A percentile compares a stretch with the other conserved stretches of the same genome.
Evolutionary conservation across 257 asterid species (phyloP).

Genomic region (Mentha longifolia): DNA sequence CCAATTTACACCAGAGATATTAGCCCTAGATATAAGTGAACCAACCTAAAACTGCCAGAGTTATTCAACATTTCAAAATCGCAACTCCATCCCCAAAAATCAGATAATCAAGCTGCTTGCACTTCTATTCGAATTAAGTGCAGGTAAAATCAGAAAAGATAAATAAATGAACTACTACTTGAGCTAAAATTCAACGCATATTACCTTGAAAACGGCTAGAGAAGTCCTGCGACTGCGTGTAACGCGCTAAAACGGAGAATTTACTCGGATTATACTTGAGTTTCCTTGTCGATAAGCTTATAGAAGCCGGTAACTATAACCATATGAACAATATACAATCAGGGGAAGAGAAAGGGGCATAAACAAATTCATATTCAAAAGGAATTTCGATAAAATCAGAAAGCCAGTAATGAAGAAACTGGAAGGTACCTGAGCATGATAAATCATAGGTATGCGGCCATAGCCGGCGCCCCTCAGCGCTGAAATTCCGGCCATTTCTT

Average conservation of each 20-base stretch:
- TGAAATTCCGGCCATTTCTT: conserved; percentile 61
- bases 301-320: conserved; percentile 54
- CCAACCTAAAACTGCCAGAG: not conserved
- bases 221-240: conserved; percentile 76
- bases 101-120: not conserved
- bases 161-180: too few species aligned
- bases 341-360: not conserved
- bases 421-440: conserved; percentile 54
- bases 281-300: conserved; percentile 41
- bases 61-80: not conserved
- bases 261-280: conserved; percentile 35
- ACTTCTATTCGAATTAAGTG: not conserved
- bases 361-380: not conserved
- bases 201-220: conserved; percentile 87
- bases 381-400: not conserved
- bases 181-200: too few species aligned
- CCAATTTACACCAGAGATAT: not conserved
- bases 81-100: not conserved
- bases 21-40: too few species aligned
- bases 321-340: conserved; percentile 13
- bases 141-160: not conserved
- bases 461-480: conserved; percentile 55
- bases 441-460: conserved; percentile 54
- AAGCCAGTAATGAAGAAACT: not conserved
- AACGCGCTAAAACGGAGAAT: conserved; percentile 55